Evolutionary conservation across 1,284 basidiomycete species (phyloP), one percentile per base, ranked within the genome.

Genomic region (Microbotryomycetes sp.): DNA sequence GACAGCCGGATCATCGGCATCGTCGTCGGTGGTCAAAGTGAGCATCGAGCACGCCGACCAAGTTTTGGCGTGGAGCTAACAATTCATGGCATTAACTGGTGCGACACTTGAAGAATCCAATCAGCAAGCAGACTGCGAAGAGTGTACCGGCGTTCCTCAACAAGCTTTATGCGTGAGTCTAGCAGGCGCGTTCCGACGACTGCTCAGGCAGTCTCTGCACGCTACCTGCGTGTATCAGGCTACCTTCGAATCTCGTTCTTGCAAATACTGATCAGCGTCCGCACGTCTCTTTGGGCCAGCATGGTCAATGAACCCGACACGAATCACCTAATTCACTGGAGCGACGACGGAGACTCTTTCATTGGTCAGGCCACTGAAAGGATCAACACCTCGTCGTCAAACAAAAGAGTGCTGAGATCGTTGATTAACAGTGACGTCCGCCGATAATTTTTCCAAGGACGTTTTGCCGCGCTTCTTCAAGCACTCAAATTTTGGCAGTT

Each of bases 401-500:
- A 35, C 51, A 26, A 35, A 27, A 52, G 59, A 52, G 54, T 54
- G 52, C 52, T 59, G 55, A 55, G 56, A 57, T 18, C 64, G 41
- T 21, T 47, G 52, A n/a, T 60, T n/a, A 28, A 5, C 72, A 94
- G 93, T 98, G 7, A 85, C 91, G 54, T 90, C 96, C 76, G 88
- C 92, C 72, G 91, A 97, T 75, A 85, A 86, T 26, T 91, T 98
- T 73, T 89, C 90, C 2, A 85, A 87, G 52, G 89, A 97, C 75
- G 83, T 96, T 27, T 81, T 97, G 6, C 89, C 90, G 3, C 82
- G 85, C 52, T 97, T 89, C 87, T 97, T 97, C 83, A 97, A 97
- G 75, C 93, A 97, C 78, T 85, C 86, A 68, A 94, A 93, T 76
- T 96, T 96, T 74, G 85, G 85, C 52, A 91, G 88, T 48, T 97